Base-by-base conservation (phyloP, 2,329 filamentous ascomycete species). In the Colletotrichum camelliae region DNA sequence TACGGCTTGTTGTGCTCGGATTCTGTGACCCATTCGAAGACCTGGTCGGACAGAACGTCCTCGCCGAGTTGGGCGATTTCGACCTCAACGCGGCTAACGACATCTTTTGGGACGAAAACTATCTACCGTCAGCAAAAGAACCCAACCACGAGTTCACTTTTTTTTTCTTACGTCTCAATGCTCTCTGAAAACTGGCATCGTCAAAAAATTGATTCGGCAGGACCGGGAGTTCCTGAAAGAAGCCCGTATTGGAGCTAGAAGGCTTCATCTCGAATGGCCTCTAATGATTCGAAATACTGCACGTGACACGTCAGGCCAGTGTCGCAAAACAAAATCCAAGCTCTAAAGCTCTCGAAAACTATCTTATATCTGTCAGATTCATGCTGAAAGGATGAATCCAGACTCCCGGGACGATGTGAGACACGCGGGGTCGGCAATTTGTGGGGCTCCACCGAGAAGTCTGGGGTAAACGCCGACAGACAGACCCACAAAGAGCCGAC, bases 1-100 rank as follows among this genome's bases (percentile, higher is more conserved):
- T 91, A 91, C 0, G 93, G 93, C 60, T 90, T 88, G 77, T 94
- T 92, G 57, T 85, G 87, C 82, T 95, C 93, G 1, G 93, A 90
- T 80, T 95, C 91, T 0, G 90, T 89, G 21, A 93, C 82, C 83
- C 88, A 91, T 77, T 87, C 81, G 60, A 94, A 88, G n/a, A 92
- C 84, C 61, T 87, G 81, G 24, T 88, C 86, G 0, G 88, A 87
- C 29, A 94, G 82, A 12, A 92, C 89, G 33, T 89, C 86, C 21
- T 88, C 82, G 58, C 88, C 90, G 35, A 93, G 86, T 10, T 83
- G 79, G 9, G 85, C 82, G 15, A 91, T 83, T 72, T 90, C 88
- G 4, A 84, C 82, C 65, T 84, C 82, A 43, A 87, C 85, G 39
- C 85, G 78, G 1, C 81, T 80, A 18, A 84, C 80, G 7, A 90